These are phyloP conservation scores for Kalanchoe fedtschenkoi DNA, from an alignment of 164 flowering plant species.

Conservation along the genomic window DNA sequence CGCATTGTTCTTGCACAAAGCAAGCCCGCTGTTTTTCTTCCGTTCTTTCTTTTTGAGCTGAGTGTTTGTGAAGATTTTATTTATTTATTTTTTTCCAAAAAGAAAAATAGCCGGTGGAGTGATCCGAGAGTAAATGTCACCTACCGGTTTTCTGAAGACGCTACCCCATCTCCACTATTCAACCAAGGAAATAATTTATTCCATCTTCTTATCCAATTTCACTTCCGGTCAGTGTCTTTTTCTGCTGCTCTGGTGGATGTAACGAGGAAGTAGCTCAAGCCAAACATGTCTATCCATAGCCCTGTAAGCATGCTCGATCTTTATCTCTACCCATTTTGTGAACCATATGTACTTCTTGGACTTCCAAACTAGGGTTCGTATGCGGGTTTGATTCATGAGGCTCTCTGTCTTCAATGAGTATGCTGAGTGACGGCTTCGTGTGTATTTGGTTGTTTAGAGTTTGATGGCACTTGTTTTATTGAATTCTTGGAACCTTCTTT, in stretches of 20 bases:
- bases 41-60: too few relatives aligned
- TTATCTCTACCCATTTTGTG: background rate
- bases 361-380: background rate
- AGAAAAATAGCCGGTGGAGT: too few relatives aligned
- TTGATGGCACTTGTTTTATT: background rate
- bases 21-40: too few relatives aligned
- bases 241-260: too few relatives aligned
- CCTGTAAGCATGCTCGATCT: background rate
- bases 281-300: background rate
- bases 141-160: too few relatives aligned
- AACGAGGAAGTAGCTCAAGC: background rate
- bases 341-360: too few relatives aligned
- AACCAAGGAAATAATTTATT: too few relatives aligned
- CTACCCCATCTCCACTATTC: too few relatives aligned
- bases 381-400: background rate
- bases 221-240: background rate
- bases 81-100: too few relatives aligned
- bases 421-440: background rate
- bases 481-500: background rate
- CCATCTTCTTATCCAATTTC: background rate
- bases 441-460: background rate
- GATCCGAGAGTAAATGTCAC: too few relatives aligned
- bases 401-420: background rate
- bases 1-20: too few relatives aligned
- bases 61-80: too few relatives aligned